phyloP scores from a whole-genome alignment of 345 rosid genomes.

The Dimocarpus longan region DNA sequence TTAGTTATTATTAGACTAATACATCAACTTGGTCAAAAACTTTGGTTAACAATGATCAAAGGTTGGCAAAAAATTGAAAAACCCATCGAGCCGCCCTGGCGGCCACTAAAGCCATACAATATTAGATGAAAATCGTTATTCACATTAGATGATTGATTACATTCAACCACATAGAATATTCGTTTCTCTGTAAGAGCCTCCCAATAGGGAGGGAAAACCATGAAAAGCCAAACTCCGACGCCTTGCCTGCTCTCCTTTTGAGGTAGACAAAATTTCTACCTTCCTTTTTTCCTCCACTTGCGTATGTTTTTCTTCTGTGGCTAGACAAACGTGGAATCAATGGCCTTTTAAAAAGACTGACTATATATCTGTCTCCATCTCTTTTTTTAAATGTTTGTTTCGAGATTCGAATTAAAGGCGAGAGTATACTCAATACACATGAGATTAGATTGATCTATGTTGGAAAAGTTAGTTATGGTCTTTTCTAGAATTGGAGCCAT shows the following conservation, averaged over 20 bases:
- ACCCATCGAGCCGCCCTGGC: too few relatives aligned
- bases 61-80: too few relatives aligned
- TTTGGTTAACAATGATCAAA: too few relatives aligned
- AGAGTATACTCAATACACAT: background rate
- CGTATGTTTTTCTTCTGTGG: conserved; percentile 8
- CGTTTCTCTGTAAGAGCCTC: background rate
- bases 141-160: too few relatives aligned
- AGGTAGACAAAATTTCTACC: conserved; percentile 21
- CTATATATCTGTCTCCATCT: background rate
- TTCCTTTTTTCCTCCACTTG: conserved; percentile 1
- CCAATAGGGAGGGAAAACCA: background rate
- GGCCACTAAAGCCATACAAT: too few relatives aligned
- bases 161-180: background rate
- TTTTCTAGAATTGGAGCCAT: background rate
- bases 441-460: background rate
- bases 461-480: background rate
- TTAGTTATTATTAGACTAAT: too few relatives aligned
- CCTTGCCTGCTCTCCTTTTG: conserved; percentile 11
- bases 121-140: too few relatives aligned
- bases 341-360: background rate
- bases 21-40: too few relatives aligned
- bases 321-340: conserved; percentile 16
- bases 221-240: background rate
- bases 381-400: background rate
- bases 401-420: conserved; percentile 1